phyloP scores from a whole-genome alignment of 805 yeast species.

The Saturnispora mendoncae region DNA sequence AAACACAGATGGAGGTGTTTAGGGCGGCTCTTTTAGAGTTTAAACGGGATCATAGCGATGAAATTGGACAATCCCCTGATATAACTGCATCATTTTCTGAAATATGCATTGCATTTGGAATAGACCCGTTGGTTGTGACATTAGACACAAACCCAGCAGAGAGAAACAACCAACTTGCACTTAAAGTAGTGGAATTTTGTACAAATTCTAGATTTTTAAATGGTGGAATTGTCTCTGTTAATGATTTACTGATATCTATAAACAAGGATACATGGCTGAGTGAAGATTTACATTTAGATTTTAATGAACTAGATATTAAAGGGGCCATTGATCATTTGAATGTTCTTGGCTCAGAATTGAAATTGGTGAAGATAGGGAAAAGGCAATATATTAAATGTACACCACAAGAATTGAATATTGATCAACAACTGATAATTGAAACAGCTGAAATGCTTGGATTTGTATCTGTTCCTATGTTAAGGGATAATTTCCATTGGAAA shows the following conservation, averaged over 20 bases:
- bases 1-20: conserved; percentile 67
- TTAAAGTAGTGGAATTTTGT: conserved; percentile 69
- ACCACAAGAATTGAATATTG: conserved; percentile 56
- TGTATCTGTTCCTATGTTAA: conserved; percentile 52
- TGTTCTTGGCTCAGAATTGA: conserved; percentile 63
- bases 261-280: conserved; percentile 16
- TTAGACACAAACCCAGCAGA: conserved; percentile 35
- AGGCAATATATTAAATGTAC: conserved; percentile 51
- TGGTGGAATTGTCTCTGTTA: conserved; percentile 71
- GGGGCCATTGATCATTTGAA: conserved; percentile 45
- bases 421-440: conserved; percentile 64
- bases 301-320: conserved; percentile 44
- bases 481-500: conserved; percentile 76
- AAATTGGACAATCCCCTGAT: conserved; percentile 53
- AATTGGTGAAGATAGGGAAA: conserved; percentile 48
- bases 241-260: conserved; percentile 37
- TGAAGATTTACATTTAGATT: conserved; percentile 24
- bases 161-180: conserved; percentile 58
- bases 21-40: conserved; percentile 70
- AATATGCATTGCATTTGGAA: conserved; percentile 73
- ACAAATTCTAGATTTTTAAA: conserved; percentile 59
- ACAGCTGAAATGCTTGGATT: conserved; percentile 73
- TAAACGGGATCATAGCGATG: conserved; percentile 61
- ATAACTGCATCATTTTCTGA: conserved; percentile 64
- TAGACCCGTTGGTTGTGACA: conserved; percentile 59